These are phyloP conservation scores for Vitis rupestris DNA, from an alignment of 164 flowering plant species.

Conservation along the genomic window DNA sequence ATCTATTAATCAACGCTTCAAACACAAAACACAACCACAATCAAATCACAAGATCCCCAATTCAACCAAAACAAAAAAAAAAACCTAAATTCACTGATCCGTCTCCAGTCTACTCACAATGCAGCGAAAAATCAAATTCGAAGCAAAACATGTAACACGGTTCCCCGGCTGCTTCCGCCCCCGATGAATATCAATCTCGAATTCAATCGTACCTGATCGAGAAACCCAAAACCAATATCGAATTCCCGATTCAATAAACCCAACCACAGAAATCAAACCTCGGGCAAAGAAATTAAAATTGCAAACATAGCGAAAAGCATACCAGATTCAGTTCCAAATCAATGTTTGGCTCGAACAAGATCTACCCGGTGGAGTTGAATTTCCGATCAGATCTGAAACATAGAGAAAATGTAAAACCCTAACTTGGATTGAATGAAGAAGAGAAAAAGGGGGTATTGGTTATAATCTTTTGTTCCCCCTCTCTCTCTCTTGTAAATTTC, in stretches of 20 bases:
- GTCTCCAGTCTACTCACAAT: neutral
- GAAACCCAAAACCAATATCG: too few relatives aligned
- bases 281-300: too few relatives aligned
- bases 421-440: neutral
- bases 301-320: too few relatives aligned
- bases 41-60: neutral
- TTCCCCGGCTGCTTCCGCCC: too few relatives aligned
- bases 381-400: constrained; percentile 15
- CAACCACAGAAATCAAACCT: too few relatives aligned
- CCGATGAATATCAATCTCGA: too few relatives aligned
- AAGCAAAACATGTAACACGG: constrained; percentile 37
- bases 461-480: constrained; percentile 1
- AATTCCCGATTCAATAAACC: too few relatives aligned
- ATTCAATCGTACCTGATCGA: too few relatives aligned
- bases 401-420: constrained; percentile 11
- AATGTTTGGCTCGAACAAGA: too few relatives aligned
- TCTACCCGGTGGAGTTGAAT: neutral
- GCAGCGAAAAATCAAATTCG: constrained; percentile 39
- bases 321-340: too few relatives aligned
- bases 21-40: constrained; percentile 2
- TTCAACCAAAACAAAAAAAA: neutral
- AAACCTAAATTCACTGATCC: constrained; percentile 13
- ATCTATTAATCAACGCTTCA: constrained; percentile 37
- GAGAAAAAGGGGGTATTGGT: too few relatives aligned
- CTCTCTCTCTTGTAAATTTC: too few relatives aligned